Conservation (phyloP, 2,329 filamentous ascomycete genomes). For the Fonsecaea erecta region DNA sequence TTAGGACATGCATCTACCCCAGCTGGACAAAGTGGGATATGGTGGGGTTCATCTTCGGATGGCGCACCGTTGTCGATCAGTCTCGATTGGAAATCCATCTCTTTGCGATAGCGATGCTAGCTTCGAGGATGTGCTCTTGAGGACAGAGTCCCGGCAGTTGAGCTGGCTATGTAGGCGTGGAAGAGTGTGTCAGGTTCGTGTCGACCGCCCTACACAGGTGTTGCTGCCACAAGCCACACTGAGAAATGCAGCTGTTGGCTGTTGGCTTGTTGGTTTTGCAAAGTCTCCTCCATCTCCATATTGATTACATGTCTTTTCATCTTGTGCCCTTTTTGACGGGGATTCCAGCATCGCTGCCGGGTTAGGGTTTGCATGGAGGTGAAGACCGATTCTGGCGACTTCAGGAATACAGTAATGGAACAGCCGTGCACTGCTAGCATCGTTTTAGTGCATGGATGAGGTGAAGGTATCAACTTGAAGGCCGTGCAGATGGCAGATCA, state of each 20-base stretch:
- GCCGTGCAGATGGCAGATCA: neutral
- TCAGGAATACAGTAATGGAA: neutral
- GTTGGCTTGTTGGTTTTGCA: neutral
- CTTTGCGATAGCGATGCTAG: neutral
- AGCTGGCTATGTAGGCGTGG: neutral
- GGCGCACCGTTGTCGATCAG: neutral
- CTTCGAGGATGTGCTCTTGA: neutral
- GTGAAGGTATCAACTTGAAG: neutral
- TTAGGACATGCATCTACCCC: slow-evolving; percentile 3
- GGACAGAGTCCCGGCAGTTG: neutral
- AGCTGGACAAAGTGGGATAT: neutral
- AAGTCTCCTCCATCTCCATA: neutral
- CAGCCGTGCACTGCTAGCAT: neutral
- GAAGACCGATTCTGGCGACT: neutral
- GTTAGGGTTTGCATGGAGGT: neutral
- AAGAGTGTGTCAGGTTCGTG: neutral
- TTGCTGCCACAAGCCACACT: neutral
- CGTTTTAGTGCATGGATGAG: neutral
- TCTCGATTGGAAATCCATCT: neutral
- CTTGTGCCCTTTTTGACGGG: neutral
- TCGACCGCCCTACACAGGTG: neutral
- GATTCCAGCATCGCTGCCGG: neutral
- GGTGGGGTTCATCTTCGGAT: neutral
- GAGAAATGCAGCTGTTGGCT: neutral
- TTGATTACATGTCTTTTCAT: neutral